Base-by-base conservation (phyloP, 305 asterid genomes). In the Solanum chacoense region DNA sequence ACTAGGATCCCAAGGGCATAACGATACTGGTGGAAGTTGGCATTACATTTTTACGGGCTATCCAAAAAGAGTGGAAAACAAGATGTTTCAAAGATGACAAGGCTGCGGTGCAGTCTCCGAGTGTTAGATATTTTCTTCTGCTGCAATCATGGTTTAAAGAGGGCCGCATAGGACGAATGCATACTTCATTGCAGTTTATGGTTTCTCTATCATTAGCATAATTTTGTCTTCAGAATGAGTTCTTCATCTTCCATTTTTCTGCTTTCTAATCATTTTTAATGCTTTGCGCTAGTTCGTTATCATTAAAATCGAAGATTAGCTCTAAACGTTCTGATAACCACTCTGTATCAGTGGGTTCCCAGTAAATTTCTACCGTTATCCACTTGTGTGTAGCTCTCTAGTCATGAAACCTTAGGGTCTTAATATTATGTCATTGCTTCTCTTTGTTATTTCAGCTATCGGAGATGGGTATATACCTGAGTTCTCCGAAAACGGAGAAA, bases 401-500 rank as follows among this genome's bases (percentile, higher is more conserved):
- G 6, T 50, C 32, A 31, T 84, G 87, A 55, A 84, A 2, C 74
- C 32, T 9, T 28, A 42, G 11, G 20, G 74, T 50, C 45, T 75
- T 50, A 87, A 36, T 76, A 63, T 22, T 87, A 55, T 34, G 72
- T 18, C 12, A 50, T 74, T 87, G 72, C 76, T 76, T 76, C 28
- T 84, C 75, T 91, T 89, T 89, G 59, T 89, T 89, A 85, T 92
- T 88, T 72, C 94, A 93, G 97, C 89, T 92, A 24, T 76, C 85
- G 89, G 90, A 90, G 92, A 97, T 97, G 99, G 99, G 99, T 81
- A 90, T 96, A 91, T 97, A 97, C 92, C 94, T 97, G 79, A 97
- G 99, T 90, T 89, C 95, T 90, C 99, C 99, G 8, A 97, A 96
- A 90, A 97, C 98, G 1, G 99, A 97, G 87, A 96, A 97, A 89